Conservation (phyloP, 441 rosid species). For the Gossypium trilobum region DNA sequence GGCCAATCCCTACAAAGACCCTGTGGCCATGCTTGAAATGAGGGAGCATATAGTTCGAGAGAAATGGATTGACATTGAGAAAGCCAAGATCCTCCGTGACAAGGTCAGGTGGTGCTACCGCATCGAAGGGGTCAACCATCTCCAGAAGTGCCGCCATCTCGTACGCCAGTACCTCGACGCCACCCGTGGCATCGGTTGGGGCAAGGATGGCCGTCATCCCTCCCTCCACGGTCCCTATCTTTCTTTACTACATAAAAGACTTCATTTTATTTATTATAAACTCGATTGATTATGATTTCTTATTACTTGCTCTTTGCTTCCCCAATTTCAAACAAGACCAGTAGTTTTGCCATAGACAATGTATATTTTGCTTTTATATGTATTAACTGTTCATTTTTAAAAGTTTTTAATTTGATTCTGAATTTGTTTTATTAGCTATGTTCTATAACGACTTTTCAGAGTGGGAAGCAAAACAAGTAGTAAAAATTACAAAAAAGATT, state of each 20-base stretch:
- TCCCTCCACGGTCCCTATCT: slow-evolving; percentile 60
- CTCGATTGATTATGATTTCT: not conserved
- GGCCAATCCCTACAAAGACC: slow-evolving; percentile 73
- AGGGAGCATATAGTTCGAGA: slow-evolving; percentile 87
- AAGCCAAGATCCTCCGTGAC: slow-evolving; percentile 88
- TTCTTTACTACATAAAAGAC: not conserved
- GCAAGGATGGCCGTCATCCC: slow-evolving; percentile 86
- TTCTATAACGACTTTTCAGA: not conserved
- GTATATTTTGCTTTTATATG: not conserved
- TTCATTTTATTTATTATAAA: not conserved
- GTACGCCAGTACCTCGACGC: slow-evolving; percentile 81
- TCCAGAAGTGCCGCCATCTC: slow-evolving; percentile 89
- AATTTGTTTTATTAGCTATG: not conserved
- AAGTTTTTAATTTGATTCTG: not conserved
- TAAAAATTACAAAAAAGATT: not conserved
- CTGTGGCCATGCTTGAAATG: slow-evolving; percentile 94
- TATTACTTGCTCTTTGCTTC: not conserved
- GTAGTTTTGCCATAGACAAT: no score
- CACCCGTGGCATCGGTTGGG: slow-evolving; percentile 98
- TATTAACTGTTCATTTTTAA: not conserved
- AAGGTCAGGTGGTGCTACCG: slow-evolving; percentile 90
- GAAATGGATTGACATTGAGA: slow-evolving; percentile 96
- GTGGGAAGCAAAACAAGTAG: not conserved
- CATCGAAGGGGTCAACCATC: slow-evolving; percentile 87
- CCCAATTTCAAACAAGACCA: not conserved